phyloP scores from a whole-genome alignment of 2,329 filamentous ascomycete species.

The Diaporthe vexans region DNA sequence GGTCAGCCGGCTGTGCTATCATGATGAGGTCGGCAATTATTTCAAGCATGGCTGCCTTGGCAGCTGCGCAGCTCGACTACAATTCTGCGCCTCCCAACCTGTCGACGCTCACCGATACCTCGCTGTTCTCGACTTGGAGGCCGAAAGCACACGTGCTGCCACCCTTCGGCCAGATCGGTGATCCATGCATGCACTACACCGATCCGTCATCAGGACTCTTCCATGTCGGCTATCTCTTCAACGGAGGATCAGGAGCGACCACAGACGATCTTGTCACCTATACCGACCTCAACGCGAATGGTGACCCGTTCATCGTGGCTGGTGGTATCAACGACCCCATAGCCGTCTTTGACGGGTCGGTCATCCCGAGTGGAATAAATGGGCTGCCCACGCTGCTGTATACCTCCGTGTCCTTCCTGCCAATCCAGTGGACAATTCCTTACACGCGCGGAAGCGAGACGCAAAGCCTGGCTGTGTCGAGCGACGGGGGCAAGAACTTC shows the following conservation, averaged over 20 bases:
- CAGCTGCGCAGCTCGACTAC: conserved; percentile 47
- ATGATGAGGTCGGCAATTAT: conserved; percentile 22
- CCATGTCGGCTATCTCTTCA: conserved; percentile 59
- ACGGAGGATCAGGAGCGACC: conserved; percentile 53
- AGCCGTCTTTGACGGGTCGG: conserved; percentile 60
- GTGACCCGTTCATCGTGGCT: conserved; percentile 50
- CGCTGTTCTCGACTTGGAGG: conserved; percentile 50
- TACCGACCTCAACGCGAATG: conserved; percentile 54
- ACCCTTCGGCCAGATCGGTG: conserved; percentile 56
- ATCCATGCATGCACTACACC: conserved; percentile 61
- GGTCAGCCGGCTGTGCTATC: not conserved
- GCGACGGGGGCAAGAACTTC: conserved; percentile 53
- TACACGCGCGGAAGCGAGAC: conserved; percentile 52
- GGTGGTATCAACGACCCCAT: conserved; percentile 53
- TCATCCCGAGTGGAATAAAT: conserved; percentile 58
- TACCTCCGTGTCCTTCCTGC: conserved; percentile 59
- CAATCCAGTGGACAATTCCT: conserved; percentile 58
- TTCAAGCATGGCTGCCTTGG: conserved; percentile 8
- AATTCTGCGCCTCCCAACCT: conserved; percentile 55
- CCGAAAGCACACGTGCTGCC: conserved; percentile 57
- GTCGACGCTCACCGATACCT: conserved; percentile 54
- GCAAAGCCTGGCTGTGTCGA: conserved; percentile 57
- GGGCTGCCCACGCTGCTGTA: conserved; percentile 60
- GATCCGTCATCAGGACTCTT: conserved; percentile 59
- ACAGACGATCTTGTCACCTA: conserved; percentile 58